Evolutionary conservation across 2,329 filamentous ascomycete species (phyloP).

Genomic region (Beauveria pseudobassiana): DNA sequence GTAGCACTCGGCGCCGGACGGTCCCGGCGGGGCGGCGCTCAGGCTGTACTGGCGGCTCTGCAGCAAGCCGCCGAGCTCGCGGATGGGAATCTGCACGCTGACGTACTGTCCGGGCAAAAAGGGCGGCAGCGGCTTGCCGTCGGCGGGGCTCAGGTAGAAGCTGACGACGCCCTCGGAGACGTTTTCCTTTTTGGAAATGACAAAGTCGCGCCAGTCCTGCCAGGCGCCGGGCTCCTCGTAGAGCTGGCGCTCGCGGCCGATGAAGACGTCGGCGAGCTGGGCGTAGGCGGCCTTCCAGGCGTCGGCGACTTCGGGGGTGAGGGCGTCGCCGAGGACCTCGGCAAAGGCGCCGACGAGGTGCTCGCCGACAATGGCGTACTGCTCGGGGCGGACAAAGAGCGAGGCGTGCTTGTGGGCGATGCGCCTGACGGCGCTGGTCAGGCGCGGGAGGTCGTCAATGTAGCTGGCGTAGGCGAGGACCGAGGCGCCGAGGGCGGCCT

Average conservation of each 20-base stretch:
- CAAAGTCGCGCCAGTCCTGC: slow-evolving; percentile 43
- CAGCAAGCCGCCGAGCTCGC: slow-evolving; percentile 47
- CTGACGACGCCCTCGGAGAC: slow-evolving; percentile 57
- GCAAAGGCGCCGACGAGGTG: slow-evolving; percentile 62
- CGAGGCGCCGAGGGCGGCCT: slow-evolving; percentile 59
- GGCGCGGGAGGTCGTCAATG: slow-evolving; percentile 59
- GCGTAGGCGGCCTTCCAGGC: slow-evolving; percentile 68
- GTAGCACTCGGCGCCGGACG: slow-evolving; percentile 35
- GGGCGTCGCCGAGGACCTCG: slow-evolving; percentile 56
- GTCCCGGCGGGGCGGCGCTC: slow-evolving; percentile 42
- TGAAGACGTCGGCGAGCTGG: slow-evolving; percentile 64
- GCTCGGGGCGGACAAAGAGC: slow-evolving; percentile 59
- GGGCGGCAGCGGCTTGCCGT: slow-evolving; percentile 46
- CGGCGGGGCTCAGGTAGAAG: slow-evolving; percentile 60
- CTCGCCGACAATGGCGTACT: slow-evolving; percentile 64
- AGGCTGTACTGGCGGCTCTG: slow-evolving; percentile 73
- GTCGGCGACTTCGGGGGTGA: slow-evolving; percentile 58
- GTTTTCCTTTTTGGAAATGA: slow-evolving; percentile 50
- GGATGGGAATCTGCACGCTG: slow-evolving; percentile 55
- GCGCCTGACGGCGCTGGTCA: slow-evolving; percentile 51
- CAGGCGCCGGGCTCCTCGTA: slow-evolving; percentile 45
- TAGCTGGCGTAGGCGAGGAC: slow-evolving; percentile 66
- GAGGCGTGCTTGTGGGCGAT: slow-evolving; percentile 73
- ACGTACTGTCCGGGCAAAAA: slow-evolving; percentile 70
- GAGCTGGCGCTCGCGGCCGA: slow-evolving; percentile 53